Evolutionary conservation across 1,284 basidiomycete genomes (phyloP), one percentile per base, ranked within the genome.

Genomic region (Ceratobasidium sp.): DNA sequence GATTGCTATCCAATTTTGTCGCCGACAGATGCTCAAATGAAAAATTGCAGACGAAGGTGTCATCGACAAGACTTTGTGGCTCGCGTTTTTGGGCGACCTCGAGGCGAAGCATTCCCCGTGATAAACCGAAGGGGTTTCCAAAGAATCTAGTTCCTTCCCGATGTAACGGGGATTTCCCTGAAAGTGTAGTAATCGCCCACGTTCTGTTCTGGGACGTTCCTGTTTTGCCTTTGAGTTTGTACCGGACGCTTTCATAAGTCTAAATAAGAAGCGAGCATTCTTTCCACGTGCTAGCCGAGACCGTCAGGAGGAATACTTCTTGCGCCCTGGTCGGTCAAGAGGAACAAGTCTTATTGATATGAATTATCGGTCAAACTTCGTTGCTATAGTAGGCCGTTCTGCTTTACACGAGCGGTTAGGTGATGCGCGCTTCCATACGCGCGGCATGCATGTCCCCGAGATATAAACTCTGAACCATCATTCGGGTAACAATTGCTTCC

Each of bases 1-100:
- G 6, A 40, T 22, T 57, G 20, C 38, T n/a, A 6, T 42, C 50
- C 62, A 50, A 29, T 47, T 42, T 35, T 25, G 45, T 38, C 17
- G 20, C 71, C 32, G 12, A 40, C 43, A 25, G 10, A 43, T 54
- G n/a, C 53, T 49, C 42, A 29, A 35, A 20, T 73, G 32, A 15
- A 60, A 22, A 4, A 38, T 31, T 29, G 25, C 50, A 92, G 91
- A 95, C 76, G 88, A 91, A 75, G 96, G 96, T 5, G 83, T 96
- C 10, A 91, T 98, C 70, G 92, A 95, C 78, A 97, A 97, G 83
- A 96, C 96, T 79, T 87, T 86, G 0, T 97, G 93, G 93, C 84
- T 96, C 27, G 88, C 85, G 5, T 95, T 95, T 80, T 79, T 96
- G 12, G 49, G 49, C 10, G 62, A 65, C 34, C 25, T 65, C 31